Base-by-base conservation (phyloP, 2,329 filamentous ascomycete genomes). In the Ciborinia camelliae region DNA sequence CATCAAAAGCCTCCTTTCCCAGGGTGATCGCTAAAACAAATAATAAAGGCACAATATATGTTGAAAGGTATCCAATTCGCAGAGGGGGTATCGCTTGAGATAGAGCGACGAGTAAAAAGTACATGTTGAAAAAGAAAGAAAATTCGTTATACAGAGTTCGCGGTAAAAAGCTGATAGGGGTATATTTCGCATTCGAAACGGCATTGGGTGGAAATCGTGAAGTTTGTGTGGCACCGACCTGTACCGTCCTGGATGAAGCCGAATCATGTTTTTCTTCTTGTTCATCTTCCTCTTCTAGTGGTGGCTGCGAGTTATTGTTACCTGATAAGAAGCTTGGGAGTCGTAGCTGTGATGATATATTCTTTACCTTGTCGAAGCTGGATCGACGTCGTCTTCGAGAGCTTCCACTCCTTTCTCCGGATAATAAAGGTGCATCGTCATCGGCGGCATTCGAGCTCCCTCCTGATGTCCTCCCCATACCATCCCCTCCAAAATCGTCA, bases 121-220 rank as follows among this genome's bases (percentile, higher is more conserved):
- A 99, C 82, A 98, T 91, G 83, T 99, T 99, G 83, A 99, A 97
- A 79, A 99, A 99, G 81, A 98, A 99, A 66, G 94, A 97, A 76
- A 99, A 99, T 75, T 99, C 95, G 79, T 98, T 98, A 79, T 97
- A 99, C 28, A 99, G 81, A 0, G 95, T 99, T 61, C 94, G 83
- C 2, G 96, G 96, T 18, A 99, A 83, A 77, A 99, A 99, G 61
- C 90, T 97, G 81, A 93, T 89, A 1, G 93, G 87, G 37, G 94
- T 98, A 77, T 99, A 99, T 82, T 98, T 99, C 63, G 95, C 94
- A 76, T 99, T 98, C 43, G 94, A 98, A 57, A 99, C 86, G 64
- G 92, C 85, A 77, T 99, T 99, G 10, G 90, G 86, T 12, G 95
- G 94, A 76, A 94, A 98, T 70, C 89, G 87, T 58, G 87, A 82